Conservation (phyloP, 106 monocot genomes). For the Apostasia ramifera region DNA sequence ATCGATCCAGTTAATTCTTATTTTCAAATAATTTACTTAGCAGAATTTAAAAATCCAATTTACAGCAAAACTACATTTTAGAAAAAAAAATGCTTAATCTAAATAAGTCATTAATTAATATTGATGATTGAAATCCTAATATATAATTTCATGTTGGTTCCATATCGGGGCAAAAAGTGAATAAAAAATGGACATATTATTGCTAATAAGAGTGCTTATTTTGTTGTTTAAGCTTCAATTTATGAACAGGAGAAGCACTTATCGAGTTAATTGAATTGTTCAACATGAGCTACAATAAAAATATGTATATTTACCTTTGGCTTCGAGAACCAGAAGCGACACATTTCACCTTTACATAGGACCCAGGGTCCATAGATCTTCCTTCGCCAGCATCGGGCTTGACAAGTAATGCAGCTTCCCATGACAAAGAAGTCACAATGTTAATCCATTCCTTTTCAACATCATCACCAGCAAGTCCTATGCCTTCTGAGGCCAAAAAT, state of each 20-base stretch:
- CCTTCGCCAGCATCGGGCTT: constrained; percentile 66
- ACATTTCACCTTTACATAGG: constrained; percentile 60
- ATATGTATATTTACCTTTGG: constrained; percentile 35
- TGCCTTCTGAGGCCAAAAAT: constrained; percentile 66
- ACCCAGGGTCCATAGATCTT: constrained; percentile 55
- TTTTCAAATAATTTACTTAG: no score
- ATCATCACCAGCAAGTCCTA: constrained; percentile 23
- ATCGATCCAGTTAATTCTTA: no score
- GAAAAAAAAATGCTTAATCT: no score
- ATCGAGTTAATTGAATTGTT: neutral
- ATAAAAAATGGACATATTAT: no score
- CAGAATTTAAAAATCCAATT: no score
- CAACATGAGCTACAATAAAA: neutral
- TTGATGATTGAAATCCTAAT: no score
- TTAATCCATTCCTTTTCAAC: constrained; percentile 57
- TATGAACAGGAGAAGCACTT: neutral
- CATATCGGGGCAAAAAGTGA: no score
- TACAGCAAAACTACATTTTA: no score
- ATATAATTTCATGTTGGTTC: no score
- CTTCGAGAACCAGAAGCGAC: constrained; percentile 39
- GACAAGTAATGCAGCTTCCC: constrained; percentile 84
- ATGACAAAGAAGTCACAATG: constrained; percentile 72
- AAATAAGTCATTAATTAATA: no score
- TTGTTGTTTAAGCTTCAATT: neutral
- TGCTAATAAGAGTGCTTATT: no score